Conservation (phyloP, 192 early-diverging fungal genomes). For the Paraglomus occultum region DNA sequence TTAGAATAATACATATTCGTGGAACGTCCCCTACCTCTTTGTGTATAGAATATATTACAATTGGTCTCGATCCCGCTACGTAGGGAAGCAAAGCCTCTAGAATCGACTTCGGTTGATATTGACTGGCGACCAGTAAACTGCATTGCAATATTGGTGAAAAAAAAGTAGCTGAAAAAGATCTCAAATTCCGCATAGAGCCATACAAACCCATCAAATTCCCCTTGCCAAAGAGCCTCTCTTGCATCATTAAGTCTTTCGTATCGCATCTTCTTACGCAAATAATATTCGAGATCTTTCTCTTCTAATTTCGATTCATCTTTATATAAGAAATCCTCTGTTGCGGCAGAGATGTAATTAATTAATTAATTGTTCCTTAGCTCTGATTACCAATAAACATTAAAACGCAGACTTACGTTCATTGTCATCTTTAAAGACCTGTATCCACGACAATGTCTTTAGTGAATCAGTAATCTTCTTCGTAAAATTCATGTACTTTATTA, state of each 20-base stretch:
- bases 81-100: conserved; percentile 68
- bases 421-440: conserved; percentile 54
- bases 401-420: conserved; percentile 48
- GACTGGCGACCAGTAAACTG: conserved; percentile 77
- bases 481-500: conserved; percentile 78
- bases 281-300: conserved; percentile 50
- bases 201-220: conserved; percentile 65
- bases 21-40: conserved; percentile 48
- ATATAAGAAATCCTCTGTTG: conserved; percentile 28
- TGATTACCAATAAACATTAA: neutral
- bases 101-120: conserved; percentile 71
- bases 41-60: conserved; percentile 77
- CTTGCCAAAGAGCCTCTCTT: conserved; percentile 50
- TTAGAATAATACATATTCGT: neutral
- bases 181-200: neutral
- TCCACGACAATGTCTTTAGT: conserved; percentile 70
- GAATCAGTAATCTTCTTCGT: conserved; percentile 46
- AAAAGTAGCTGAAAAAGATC: neutral
- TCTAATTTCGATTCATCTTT: conserved; percentile 48
- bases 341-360: neutral
- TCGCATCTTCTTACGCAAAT: conserved; percentile 52
- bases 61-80: conserved; percentile 78
- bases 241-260: conserved; percentile 50
- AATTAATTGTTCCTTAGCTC: no score
- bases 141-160: conserved; percentile 4